Evolutionary conservation across 2,329 filamentous ascomycete genomes (phyloP), one percentile per base, ranked within the genome.

Genomic region (Aspergillus sp.): DNA sequence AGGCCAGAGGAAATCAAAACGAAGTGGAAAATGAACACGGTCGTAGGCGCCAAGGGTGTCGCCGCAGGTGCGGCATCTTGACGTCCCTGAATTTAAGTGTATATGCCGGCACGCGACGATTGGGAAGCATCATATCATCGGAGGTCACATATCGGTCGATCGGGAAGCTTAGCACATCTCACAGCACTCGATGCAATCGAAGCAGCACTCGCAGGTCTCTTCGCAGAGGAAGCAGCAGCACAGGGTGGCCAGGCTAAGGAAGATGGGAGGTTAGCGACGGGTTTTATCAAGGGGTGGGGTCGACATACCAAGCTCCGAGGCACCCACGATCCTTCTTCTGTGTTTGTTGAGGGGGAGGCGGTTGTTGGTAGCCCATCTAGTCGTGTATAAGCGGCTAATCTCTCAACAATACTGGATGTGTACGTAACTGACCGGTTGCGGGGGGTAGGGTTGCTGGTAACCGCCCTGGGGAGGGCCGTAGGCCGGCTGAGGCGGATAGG

Each of bases 161-260:
- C 29, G 40, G 32, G 17, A 17, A 21, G 23, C 45, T 62, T 68
- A 71, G 57, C 69, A 72, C 63, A 68, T 63, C 47, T 72, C 69
- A 49, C 71, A 76, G 67, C 78, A 82, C 53, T 81, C 81, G 61
- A 80, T 80, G 67, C 82, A 85, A 4, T 85, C 83, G n/a, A 78
- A 72, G 64, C 83, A 86, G 71, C 82, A 85, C 67, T 85, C 83
- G 62, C 83, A 86, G 23, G 79, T 76, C 69, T 86, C 83, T 64
- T 85, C 83, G 62, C 81, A 84, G 23, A 86, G 75, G 69, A 83
- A 86, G 64, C 83, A 86, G 67, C 83, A 87, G 73, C 83, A 86
- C 34, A 86, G 67, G 31, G 74, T 75, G 45, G 80, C 81, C 45
- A 84, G 65, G 70, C 81, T 79, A 53, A 17, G 23, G 19, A 25